phyloP scores from a whole-genome alignment of 768 basidiomycete genomes.

The Pleurotus pulmonarius region DNA sequence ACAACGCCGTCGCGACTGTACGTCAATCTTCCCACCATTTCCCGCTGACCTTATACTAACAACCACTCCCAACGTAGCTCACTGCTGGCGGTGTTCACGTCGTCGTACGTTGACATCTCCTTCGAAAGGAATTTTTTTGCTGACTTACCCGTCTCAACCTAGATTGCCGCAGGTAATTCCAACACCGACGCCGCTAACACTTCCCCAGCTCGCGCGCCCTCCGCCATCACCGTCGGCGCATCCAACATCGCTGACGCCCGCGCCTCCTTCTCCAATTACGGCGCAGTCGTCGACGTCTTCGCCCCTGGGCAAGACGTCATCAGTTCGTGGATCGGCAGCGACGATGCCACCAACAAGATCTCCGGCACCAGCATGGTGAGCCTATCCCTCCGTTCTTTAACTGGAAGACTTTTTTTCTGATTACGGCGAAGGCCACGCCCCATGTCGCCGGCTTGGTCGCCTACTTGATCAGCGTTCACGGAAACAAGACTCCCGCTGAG shows the following conservation, averaged over 20 bases:
- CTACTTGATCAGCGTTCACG: conserved; percentile 27
- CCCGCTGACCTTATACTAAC: background rate
- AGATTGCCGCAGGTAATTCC: conserved; percentile 31
- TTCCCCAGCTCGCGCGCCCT: conserved; percentile 31
- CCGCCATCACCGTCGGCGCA: conserved; percentile 37
- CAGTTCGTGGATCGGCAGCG: conserved; percentile 24
- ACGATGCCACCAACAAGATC: conserved; percentile 18
- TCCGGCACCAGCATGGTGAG: conserved; percentile 25
- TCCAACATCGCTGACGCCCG: conserved; percentile 30
- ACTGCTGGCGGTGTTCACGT: conserved; percentile 27
- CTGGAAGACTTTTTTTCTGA: background rate
- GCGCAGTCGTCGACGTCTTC: conserved; percentile 33
- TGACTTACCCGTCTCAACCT: background rate
- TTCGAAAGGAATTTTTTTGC: background rate
- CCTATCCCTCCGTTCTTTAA: background rate
- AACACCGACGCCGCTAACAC: conserved; percentile 24
- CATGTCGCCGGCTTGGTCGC: conserved; percentile 38
- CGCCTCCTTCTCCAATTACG: conserved; percentile 36
- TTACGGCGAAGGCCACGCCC: conserved; percentile 28
- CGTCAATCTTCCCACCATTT: background rate
- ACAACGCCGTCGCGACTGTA: conserved; percentile 27
- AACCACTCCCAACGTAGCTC: conserved; percentile 14
- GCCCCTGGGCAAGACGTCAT: conserved; percentile 33
- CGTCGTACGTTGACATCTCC: conserved; percentile 9
- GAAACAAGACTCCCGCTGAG: conserved; percentile 26